Conservation (phyloP, 768 basidiomycete species). For the Punctularia strigosozonata region DNA sequence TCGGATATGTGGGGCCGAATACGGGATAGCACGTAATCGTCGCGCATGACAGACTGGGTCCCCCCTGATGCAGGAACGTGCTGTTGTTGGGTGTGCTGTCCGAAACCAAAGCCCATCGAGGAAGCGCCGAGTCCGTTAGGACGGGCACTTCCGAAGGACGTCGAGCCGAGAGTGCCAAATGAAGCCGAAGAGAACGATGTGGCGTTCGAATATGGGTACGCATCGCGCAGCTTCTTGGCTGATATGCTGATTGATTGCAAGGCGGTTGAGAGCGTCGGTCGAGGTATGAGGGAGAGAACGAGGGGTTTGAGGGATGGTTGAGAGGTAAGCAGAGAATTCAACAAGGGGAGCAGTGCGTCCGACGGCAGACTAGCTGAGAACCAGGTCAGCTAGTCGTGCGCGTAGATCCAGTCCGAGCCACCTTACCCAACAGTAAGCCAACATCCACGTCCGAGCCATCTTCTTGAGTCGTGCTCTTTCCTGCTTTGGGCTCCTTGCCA, state of each 20-base stretch:
- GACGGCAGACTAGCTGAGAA: constrained; percentile 65
- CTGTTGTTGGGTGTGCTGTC: constrained; percentile 21
- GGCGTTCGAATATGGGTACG: constrained; percentile 68
- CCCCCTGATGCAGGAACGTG: no score
- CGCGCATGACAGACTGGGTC: constrained; percentile 82
- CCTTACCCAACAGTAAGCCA: constrained; percentile 69
- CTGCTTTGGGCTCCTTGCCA: constrained; percentile 37
- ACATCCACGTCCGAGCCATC: constrained; percentile 61
- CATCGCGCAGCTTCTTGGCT: constrained; percentile 65
- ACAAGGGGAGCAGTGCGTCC: constrained; percentile 62
- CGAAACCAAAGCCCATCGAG: constrained; percentile 16
- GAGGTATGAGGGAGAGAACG: constrained; percentile 69
- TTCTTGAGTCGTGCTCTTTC: constrained; percentile 26
- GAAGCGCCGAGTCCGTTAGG: constrained; percentile 8
- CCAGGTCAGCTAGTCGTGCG: constrained; percentile 8
- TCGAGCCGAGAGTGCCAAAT: constrained; percentile 21
- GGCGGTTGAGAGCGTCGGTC: constrained; percentile 72
- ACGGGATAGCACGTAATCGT: constrained; percentile 66
- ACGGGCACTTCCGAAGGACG: constrained; percentile 22
- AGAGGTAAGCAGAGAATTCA: constrained; percentile 52
- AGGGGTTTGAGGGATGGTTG: constrained; percentile 64
- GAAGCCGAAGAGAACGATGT: constrained; percentile 20
- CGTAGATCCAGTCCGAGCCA: not conserved
- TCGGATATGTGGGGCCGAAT: constrained; percentile 66
- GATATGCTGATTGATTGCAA: constrained; percentile 55